phyloP scores from a whole-genome alignment of 2,329 filamentous ascomycete genomes.

The Immersiporthe knoxdaviesiana region DNA sequence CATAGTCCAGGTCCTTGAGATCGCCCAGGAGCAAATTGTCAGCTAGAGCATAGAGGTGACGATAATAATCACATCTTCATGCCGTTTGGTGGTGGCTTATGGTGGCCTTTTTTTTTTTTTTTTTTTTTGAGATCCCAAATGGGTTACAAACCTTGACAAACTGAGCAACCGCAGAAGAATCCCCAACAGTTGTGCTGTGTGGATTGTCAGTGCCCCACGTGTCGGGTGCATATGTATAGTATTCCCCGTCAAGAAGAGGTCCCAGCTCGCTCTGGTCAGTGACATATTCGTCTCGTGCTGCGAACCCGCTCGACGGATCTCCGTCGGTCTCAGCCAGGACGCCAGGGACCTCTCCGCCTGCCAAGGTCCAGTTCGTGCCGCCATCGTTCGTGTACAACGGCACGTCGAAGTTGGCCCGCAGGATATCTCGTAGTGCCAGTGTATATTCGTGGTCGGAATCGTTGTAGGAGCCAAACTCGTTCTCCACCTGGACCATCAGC shows the following conservation, averaged over 20 bases:
- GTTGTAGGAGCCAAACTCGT: slow-evolving; percentile 53
- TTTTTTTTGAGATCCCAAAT: neutral
- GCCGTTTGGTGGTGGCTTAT: too few species aligned
- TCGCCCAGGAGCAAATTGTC: neutral
- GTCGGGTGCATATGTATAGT: slow-evolving; percentile 50
- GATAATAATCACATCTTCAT: too few species aligned
- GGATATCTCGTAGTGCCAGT: slow-evolving; percentile 44
- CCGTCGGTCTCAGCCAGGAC: slow-evolving; percentile 53
- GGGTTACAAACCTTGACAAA: slow-evolving; percentile 30
- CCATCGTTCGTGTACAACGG: slow-evolving; percentile 56
- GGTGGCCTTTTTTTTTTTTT: too few species aligned
- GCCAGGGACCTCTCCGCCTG: slow-evolving; percentile 47
- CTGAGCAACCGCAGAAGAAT: slow-evolving; percentile 33
- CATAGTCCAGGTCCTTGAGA: slow-evolving; percentile 41
- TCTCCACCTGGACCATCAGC: slow-evolving; percentile 56
- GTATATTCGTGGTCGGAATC: slow-evolving; percentile 51
- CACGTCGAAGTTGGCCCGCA: slow-evolving; percentile 47
- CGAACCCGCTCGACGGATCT: slow-evolving; percentile 44
- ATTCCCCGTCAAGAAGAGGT: slow-evolving; percentile 53
- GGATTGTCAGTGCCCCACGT: slow-evolving; percentile 46
- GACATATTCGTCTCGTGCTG: slow-evolving; percentile 46
- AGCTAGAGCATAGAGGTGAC: neutral
- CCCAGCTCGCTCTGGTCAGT: slow-evolving; percentile 47
- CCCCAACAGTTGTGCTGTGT: slow-evolving; percentile 41
- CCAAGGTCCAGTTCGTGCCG: slow-evolving; percentile 45